Evolutionary conservation across 306 rosid genomes (phyloP), one percentile per base, ranked within the genome.

Genomic region (Leucaena leucocephala): DNA sequence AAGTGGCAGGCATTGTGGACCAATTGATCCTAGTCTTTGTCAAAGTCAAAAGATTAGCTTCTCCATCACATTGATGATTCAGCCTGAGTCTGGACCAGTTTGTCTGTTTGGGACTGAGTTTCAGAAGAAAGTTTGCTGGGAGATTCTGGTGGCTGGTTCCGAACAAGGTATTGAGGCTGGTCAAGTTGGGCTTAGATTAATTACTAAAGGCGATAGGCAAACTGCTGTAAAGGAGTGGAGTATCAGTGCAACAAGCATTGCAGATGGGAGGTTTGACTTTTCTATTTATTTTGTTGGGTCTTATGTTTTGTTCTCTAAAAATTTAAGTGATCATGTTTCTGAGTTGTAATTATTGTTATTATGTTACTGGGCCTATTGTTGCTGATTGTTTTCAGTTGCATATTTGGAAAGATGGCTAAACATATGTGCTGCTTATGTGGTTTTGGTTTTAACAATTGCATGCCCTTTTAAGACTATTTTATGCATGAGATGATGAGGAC

Each of bases 81-180:
- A 96, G 76, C 99, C 99, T 1, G 98, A 93, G 80, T 96, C 99
- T 44, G 98, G 99, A 65, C 99, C 99, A 33, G 94, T 96, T 84
- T 96, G 99, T 84, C 91, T 96, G 7, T 83, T 93, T 79, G 99
- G 99, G 72, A 93, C 98, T 0, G 99, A 96, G 87, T 96, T 88
- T 88, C 92, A 89, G 88, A 89, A 93, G 87, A 89, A 85, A 74
- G 76, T 91, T 67, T 96, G 99, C 85, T 96, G 99, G 99, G 99
- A 96, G 91, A 81, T 96, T 85, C 87, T 96, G 61, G 99, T 96
- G 45, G 98, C 98, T 73, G 99, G 99, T 86, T 89, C 97, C 70
- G 99, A 96, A 84, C 99, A 96, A 87, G 99, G 98, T 66, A 91
- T 93, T 77, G 99, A 96, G 84, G 99, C 99, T 68, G 99, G 99